These are phyloP conservation scores for Neopestalotiopsis clavispora DNA, from an alignment of 2,329 filamentous ascomycete species.

Conservation along the genomic window DNA sequence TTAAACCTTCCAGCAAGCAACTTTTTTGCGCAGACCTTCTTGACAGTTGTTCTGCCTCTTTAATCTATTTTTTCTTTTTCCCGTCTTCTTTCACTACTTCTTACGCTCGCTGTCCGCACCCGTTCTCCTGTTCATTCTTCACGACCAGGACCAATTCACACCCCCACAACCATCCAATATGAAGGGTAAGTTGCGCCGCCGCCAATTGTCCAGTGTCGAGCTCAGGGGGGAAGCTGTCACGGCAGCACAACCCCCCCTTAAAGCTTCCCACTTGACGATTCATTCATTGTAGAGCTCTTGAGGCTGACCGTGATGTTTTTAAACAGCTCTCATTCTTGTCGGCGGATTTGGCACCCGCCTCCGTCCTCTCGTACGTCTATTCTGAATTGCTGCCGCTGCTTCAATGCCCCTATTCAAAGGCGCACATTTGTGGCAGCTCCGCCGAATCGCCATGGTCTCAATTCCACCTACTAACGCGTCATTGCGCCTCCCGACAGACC, in stretches of 20 bases:
- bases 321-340: conserved; percentile 92
- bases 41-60: neutral
- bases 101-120: conserved; percentile 7
- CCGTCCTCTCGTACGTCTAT: conserved; percentile 80
- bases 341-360: conserved; percentile 98
- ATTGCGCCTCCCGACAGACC: conserved; percentile 62
- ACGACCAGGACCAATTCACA: neutral
- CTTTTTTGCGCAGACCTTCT: conserved; percentile 3
- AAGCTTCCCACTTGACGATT: neutral
- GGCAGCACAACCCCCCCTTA: neutral
- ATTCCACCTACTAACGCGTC: conserved; percentile 24
- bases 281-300: neutral
- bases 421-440: neutral
- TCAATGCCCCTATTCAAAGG: neutral
- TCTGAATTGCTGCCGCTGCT: neutral
- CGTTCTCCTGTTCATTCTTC: conserved; percentile 8
- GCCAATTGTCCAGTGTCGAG: too few relatives aligned
- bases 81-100: conserved; percentile 1
- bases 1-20: neutral
- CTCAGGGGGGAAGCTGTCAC: neutral
- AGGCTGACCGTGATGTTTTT: conserved; percentile 25
- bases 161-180: conserved; percentile 29
- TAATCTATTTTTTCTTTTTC: neutral
- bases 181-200: conserved; percentile 45
- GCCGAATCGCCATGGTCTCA: neutral